A percentile compares a stretch with the other conserved stretches of the same genome.
Evolutionary conservation across 345 rosid genomes (phyloP).

Genomic region (Clausena lansium): DNA sequence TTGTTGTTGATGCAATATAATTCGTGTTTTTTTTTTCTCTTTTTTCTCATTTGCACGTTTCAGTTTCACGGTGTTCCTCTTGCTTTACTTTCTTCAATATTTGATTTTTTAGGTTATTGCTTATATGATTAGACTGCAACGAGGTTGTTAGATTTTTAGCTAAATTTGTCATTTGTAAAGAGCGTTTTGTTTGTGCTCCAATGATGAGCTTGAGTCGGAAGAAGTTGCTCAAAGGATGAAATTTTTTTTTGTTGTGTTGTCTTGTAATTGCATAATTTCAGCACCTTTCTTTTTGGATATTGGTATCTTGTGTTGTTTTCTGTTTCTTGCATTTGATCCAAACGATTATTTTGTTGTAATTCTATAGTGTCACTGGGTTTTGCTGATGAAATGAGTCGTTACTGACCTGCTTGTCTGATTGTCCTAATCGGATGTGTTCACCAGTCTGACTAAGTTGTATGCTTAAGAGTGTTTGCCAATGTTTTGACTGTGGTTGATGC

Average conservation of each 20-base stretch:
- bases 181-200: not conserved
- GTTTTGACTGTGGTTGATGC: not conserved
- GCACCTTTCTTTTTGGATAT: not conserved
- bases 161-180: not conserved
- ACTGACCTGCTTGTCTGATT: not conserved
- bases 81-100: not conserved
- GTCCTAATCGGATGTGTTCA: not conserved
- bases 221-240: slow-evolving; percentile 1
- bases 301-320: slow-evolving; percentile 6
- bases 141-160: not conserved
- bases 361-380: not conserved
- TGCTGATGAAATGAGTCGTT: not conserved
- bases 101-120: not conserved
- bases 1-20: not conserved
- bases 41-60: no score
- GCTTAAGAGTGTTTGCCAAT: not conserved
- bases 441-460: not conserved
- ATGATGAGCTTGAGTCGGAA: not conserved
- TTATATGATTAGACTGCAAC: not conserved
- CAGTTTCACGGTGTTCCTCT: not conserved
- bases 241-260: not conserved
- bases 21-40: not conserved
- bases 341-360: not conserved
- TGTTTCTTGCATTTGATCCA: slow-evolving; percentile 7
- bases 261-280: not conserved